phyloP scores from a whole-genome alignment of 2,329 filamentous ascomycete species.

The Microcyclospora tardicrescens region DNA sequence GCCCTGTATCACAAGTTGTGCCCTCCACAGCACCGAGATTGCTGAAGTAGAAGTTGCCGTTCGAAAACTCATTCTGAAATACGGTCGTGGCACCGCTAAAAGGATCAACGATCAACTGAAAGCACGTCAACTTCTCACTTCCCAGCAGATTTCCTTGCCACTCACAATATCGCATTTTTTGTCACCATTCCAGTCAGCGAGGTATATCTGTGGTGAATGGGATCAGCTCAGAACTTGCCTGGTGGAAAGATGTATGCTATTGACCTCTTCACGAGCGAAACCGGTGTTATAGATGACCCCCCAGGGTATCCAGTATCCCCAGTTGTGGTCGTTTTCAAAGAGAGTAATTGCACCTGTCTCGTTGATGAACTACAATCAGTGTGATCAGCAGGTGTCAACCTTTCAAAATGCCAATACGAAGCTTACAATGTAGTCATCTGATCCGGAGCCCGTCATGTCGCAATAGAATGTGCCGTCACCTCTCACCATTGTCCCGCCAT shows the following conservation, averaged over 20 bases:
- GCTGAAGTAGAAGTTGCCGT: background rate
- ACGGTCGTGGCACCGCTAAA: constrained; percentile 1
- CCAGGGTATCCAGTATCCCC: constrained; percentile 2
- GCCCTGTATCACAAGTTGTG: constrained; percentile 2
- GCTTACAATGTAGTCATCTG: constrained; percentile 5
- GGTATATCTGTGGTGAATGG: background rate
- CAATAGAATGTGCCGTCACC: constrained; percentile 7
- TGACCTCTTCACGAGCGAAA: constrained; percentile 1
- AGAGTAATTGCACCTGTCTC: constrained; percentile 3
- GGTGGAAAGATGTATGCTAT: too few species aligned
- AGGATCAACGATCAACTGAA: constrained; percentile 1
- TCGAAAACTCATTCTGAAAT: background rate
- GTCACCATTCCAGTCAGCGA: constrained; percentile 5
- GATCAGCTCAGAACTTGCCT: too few species aligned
- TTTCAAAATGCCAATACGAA: background rate
- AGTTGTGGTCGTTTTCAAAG: constrained; percentile 4
- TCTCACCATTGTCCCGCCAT: constrained; percentile 4
- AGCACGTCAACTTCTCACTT: too few species aligned
- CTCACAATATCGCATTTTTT: constrained; percentile 5
- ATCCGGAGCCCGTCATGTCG: constrained; percentile 6
- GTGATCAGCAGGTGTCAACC: background rate
- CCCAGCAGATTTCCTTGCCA: too few species aligned
- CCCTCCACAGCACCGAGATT: constrained; percentile 2
- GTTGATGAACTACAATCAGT: constrained; percentile 1
- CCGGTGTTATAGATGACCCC: constrained; percentile 1